Conservation (phyloP, 2,329 filamentous ascomycete species). For the Acrodontium crateriforme region DNA sequence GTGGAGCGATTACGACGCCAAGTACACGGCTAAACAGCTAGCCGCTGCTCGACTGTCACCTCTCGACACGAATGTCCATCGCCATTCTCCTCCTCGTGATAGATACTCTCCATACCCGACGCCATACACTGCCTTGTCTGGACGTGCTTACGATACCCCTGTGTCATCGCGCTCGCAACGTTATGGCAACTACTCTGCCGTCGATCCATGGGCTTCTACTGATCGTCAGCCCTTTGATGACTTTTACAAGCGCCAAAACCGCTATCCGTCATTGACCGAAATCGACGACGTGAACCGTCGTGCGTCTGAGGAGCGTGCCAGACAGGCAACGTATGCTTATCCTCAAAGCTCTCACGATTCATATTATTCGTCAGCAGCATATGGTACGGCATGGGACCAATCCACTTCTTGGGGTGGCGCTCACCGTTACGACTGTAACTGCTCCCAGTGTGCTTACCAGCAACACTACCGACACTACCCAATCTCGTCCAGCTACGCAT, state of each 20-base stretch:
- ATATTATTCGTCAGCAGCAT: slow-evolving; percentile 17
- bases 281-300: slow-evolving; percentile 20
- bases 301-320: slow-evolving; percentile 19
- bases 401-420: slow-evolving; percentile 17
- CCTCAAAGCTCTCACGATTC: slow-evolving; percentile 10
- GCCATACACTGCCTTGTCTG: slow-evolving; percentile 18
- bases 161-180: slow-evolving; percentile 19
- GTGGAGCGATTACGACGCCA: slow-evolving; percentile 50
- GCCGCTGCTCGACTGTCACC: slow-evolving; percentile 37
- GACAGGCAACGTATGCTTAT: slow-evolving; percentile 18
- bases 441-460: slow-evolving; percentile 21
- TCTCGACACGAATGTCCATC: slow-evolving; percentile 45
- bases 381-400: slow-evolving; percentile 21
- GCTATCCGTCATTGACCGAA: slow-evolving; percentile 20
- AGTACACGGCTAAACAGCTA: slow-evolving; percentile 21
- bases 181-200: slow-evolving; percentile 18
- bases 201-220: slow-evolving; percentile 19
- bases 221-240: slow-evolving; percentile 17
- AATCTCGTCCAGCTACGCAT: slow-evolving; percentile 18
- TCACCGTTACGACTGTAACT: slow-evolving; percentile 23
- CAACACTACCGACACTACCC: slow-evolving; percentile 22
- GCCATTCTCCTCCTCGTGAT: slow-evolving; percentile 36
- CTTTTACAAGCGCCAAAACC: slow-evolving; percentile 20
- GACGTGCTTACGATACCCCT: slow-evolving; percentile 13
- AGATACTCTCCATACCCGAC: slow-evolving; percentile 24